A percentile compares a stretch with the other conserved stretches of the same genome.
Evolutionary conservation across 345 rosid species (phyloP).

Genomic region (Salix caprea): DNA sequence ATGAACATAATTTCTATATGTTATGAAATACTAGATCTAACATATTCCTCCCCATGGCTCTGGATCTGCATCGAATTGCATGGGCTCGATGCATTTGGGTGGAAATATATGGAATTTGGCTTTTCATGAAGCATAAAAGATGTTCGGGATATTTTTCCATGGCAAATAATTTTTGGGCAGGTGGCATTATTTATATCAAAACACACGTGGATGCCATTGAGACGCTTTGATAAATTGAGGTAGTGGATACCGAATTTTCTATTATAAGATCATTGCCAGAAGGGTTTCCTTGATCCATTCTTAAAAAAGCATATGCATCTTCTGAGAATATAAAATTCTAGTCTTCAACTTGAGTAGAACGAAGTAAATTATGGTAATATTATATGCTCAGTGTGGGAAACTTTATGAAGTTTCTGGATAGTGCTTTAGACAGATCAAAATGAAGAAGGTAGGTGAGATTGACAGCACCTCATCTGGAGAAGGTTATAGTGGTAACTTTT

Average conservation of each 20-base stretch:
- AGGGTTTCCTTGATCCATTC: background rate
- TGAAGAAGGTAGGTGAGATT: background rate
- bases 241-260: background rate
- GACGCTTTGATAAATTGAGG: background rate
- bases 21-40: too few species aligned
- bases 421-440: background rate
- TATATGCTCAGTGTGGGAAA: background rate
- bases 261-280: background rate
- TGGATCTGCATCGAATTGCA: background rate
- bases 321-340: background rate
- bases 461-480: background rate
- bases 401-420: background rate
- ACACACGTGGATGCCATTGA: conserved; percentile 1
- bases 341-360: background rate
- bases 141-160: background rate
- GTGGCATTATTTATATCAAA: background rate
- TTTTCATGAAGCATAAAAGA: background rate
- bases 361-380: background rate
- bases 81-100: background rate
- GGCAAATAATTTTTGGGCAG: background rate
- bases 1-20: too few species aligned
- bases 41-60: background rate
- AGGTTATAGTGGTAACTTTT: background rate
- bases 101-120: background rate
- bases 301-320: background rate